Conservation (phyloP, 805 yeast genomes). For the Kuraishia hungarica region DNA sequence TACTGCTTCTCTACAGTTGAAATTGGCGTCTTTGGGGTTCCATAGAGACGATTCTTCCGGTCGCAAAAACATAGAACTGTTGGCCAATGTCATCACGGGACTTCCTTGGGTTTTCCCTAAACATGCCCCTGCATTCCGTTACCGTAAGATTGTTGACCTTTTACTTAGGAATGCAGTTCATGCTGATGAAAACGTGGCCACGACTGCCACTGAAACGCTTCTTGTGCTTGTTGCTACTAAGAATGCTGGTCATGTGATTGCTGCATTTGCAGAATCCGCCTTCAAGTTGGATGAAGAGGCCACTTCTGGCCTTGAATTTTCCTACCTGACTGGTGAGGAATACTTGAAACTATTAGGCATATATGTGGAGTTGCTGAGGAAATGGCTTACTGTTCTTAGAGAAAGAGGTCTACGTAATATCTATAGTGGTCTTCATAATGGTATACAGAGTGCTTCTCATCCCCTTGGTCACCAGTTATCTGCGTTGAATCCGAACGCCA, state of each 20-base stretch:
- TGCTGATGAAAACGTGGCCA: constrained; percentile 48
- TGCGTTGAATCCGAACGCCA: no score
- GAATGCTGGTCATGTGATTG: constrained; percentile 63
- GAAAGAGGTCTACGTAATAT: no score
- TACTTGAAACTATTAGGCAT: constrained; percentile 53
- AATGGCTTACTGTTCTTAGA: constrained; percentile 48
- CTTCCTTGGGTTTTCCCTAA: constrained; percentile 59
- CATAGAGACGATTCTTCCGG: constrained; percentile 20
- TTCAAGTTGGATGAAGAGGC: constrained; percentile 72
- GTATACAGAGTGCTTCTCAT: neutral
- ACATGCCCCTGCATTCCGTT: constrained; percentile 25
- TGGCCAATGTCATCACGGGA: constrained; percentile 61
- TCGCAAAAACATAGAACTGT: constrained; percentile 41
- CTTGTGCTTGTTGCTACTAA: constrained; percentile 57
- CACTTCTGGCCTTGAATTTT: constrained; percentile 38
- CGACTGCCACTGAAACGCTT: constrained; percentile 56
- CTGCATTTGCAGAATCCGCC: constrained; percentile 70
- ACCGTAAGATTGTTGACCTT: constrained; percentile 63
- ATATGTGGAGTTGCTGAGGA: constrained; percentile 69
- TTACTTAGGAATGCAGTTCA: constrained; percentile 73
- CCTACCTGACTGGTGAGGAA: constrained; percentile 51
- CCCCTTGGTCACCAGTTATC: no score
- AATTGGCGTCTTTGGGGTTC: constrained; percentile 30
- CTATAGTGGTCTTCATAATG: constrained; percentile 39
- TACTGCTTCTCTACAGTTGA: constrained; percentile 18